A percentile compares a stretch with the other conserved stretches of the same genome.
Evolutionary conservation across 169 alveolate species (phyloP).

Genomic region (Blepharisma undulans): DNA sequence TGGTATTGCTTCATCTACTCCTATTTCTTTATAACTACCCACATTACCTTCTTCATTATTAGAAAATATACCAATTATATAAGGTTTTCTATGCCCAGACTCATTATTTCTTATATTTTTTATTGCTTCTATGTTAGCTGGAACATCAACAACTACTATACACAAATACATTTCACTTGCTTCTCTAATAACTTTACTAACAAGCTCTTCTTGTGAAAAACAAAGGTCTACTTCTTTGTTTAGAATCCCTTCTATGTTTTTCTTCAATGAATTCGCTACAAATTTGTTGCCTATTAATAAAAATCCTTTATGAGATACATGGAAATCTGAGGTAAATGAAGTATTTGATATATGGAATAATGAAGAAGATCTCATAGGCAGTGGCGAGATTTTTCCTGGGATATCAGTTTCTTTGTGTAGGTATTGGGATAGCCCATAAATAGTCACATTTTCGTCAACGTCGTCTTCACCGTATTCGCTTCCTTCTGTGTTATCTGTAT

Average conservation of each 20-base stretch:
- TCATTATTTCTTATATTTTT: not conserved
- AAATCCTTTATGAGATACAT: not conserved
- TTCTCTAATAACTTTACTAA: not conserved
- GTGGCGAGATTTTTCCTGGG: not conserved
- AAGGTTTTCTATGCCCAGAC: not conserved
- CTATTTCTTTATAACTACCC: not conserved
- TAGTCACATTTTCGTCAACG: not conserved
- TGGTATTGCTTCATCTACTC: not conserved
- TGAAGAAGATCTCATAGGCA: not conserved
- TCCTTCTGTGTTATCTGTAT: not conserved
- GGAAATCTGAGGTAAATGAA: not conserved
- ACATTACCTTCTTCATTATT: not conserved
- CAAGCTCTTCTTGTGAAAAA: not conserved
- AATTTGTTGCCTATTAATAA: not conserved
- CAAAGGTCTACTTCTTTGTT: not conserved
- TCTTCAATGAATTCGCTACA: not conserved
- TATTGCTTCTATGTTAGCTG: not conserved
- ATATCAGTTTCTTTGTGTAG: not conserved
- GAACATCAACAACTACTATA: not conserved
- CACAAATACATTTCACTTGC: not conserved
- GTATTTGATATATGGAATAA: not conserved
- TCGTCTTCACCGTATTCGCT: not conserved
- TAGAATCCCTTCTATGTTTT: not conserved
- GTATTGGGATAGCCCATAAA: not conserved
- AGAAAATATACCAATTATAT: not conserved